A percentile compares a stretch with the other conserved stretches of the same genome.
phyloP scores from a whole-genome alignment of 345 rosid species.

The Gossypium herbaceum region DNA sequence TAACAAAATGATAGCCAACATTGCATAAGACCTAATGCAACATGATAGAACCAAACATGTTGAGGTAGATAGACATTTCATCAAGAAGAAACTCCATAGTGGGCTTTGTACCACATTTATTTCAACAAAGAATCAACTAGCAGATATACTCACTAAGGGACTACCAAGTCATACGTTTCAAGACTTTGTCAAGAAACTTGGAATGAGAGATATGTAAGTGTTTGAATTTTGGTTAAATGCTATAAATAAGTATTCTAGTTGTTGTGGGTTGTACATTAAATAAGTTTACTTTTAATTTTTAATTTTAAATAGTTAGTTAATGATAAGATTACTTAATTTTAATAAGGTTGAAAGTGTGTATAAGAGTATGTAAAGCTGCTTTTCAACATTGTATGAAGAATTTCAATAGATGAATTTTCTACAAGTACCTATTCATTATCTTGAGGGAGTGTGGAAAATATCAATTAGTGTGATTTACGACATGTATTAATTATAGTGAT shows the following conservation, averaged over 20 bases:
- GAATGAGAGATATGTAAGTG: neutral
- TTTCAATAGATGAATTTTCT: too few relatives aligned
- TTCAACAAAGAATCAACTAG: neutral
- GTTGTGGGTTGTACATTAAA: neutral
- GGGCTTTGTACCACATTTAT: neutral
- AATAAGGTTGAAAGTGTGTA: neutral
- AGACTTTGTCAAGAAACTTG: neutral
- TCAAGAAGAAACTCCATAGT: neutral
- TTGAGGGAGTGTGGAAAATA: too few relatives aligned
- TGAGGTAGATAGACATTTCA: neutral
- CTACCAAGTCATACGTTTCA: neutral
- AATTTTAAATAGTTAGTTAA: neutral
- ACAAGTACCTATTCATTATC: too few relatives aligned
- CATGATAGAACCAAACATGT: neutral
- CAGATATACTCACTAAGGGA: neutral
- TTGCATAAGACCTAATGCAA: too few relatives aligned
- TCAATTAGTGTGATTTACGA: too few relatives aligned
- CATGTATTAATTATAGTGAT: too few relatives aligned
- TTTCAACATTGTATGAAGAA: too few relatives aligned
- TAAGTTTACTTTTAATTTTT: neutral
- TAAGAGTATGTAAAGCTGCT: neutral
- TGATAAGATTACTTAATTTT: neutral
- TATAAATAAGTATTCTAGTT: neutral
- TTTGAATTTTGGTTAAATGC: neutral
- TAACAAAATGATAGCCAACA: neutral